Evolutionary conservation across 2,329 filamentous ascomycete species (phyloP), one percentile per base, ranked within the genome.

Genomic region (Corniculantispora saksenae): DNA sequence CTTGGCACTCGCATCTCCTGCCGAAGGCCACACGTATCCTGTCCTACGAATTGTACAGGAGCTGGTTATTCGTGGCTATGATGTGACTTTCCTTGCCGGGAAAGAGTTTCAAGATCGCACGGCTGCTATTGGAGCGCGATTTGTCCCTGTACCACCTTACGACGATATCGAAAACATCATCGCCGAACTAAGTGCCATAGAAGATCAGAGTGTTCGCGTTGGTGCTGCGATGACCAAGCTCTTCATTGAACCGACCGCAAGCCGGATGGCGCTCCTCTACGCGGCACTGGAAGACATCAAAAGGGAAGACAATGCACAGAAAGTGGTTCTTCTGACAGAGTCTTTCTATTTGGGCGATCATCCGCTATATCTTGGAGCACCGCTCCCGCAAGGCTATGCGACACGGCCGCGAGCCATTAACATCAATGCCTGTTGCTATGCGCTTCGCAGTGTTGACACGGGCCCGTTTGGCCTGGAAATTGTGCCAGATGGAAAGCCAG

Each of bases 251-350:
- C 78, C 48, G 57, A 79, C 74, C 6, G 17, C 53, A 80, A 8
- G 76, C 78, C 63, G 66, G 64, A 12, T 45, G 45, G 23, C 54
- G 2, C 19, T 23, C 13, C 32, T 64, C 23, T 50, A 43, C 55
- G 32, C 29, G 15, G 72, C 76, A 2, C 78, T 81, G 17, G 75
- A 76, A 69, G 70, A 68, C 4, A 66, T 78, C 35, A 72, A 73
- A 2, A 70, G 72, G 9, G 63, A 72, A 2, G 72, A 79, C 38
- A 74, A 76, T 3, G 67, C 66, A 4, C 73, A 77, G 10, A 73
- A 80, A 35, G 73, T 84, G 32, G 67, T 85, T 23, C 70, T 82
- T 15, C 60, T 84, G n/a, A 73, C 74, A 40, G 83, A 85, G 68
- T 71, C 73, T 3, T 69, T 75, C 3, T 79, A 76, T 53, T 71